A percentile compares a stretch with the other conserved stretches of the same genome.
Conservation (phyloP, 805 yeast species). For the Yarrowia osloensis region DNA sequence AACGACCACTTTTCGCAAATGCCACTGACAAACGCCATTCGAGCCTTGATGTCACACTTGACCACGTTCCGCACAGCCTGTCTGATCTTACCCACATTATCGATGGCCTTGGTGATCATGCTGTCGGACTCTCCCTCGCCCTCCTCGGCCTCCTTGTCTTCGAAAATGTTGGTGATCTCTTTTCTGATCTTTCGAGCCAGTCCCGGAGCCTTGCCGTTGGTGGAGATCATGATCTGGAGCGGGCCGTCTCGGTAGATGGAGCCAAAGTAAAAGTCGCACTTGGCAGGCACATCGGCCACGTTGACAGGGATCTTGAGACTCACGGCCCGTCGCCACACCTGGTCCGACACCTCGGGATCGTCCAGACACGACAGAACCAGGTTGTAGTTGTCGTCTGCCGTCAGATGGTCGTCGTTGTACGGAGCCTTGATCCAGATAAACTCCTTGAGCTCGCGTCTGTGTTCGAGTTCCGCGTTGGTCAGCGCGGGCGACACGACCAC, state of each 20-base stretch:
- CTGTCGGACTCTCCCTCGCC: constrained; percentile 46
- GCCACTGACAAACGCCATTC: constrained; percentile 72
- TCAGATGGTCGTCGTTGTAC: constrained; percentile 35
- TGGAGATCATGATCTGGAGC: constrained; percentile 76
- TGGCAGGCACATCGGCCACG: constrained; percentile 80
- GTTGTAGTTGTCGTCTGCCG: constrained; percentile 52
- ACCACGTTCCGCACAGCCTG: constrained; percentile 50
- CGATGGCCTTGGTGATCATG: constrained; percentile 42
- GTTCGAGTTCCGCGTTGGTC: constrained; percentile 45
- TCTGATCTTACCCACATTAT: constrained; percentile 60
- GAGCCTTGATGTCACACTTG: constrained; percentile 54
- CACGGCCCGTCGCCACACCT: constrained; percentile 56
- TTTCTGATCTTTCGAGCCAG: constrained; percentile 64
- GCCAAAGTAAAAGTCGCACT: constrained; percentile 86
- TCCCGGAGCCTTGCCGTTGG: constrained; percentile 81
- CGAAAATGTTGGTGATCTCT: constrained; percentile 43
- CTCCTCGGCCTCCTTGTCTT: constrained; percentile 46
- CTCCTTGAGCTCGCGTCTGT: constrained; percentile 35
- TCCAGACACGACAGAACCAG: constrained; percentile 75
- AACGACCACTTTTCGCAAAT: constrained; percentile 63
- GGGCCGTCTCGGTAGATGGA: constrained; percentile 72
- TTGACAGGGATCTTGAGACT: constrained; percentile 59
- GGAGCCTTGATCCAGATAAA: constrained; percentile 34
- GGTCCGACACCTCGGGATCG: constrained; percentile 60
- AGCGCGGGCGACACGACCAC: constrained; percentile 62